These are phyloP conservation scores for Tulasnella sp. DNA, from an alignment of 768 basidiomycete species.

Conservation along the genomic window DNA sequence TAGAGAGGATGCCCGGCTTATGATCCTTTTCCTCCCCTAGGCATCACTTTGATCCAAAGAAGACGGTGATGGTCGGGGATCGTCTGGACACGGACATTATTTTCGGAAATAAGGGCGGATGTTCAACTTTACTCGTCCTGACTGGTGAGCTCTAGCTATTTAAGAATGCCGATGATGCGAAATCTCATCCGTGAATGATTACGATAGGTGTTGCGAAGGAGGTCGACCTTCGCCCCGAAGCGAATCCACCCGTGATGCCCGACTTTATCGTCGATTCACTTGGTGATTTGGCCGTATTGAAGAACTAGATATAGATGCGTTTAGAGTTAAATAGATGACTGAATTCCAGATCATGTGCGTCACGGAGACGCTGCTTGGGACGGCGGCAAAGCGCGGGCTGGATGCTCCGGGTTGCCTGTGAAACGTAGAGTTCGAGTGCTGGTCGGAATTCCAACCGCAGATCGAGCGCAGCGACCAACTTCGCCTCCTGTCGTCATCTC, in stretches of 20 bases:
- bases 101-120: constrained; percentile 81
- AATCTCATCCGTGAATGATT: neutral
- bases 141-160: constrained; percentile 52
- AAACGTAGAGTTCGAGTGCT: neutral
- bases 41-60: constrained; percentile 73
- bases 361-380: neutral
- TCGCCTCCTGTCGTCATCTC: constrained; percentile 1
- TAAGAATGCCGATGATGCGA: neutral
- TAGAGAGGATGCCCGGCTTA: neutral
- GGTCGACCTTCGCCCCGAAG: constrained; percentile 61
- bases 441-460: constrained; percentile 3
- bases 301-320: constrained; percentile 4
- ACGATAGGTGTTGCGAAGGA: constrained; percentile 65
- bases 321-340: neutral
- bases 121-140: constrained; percentile 82
- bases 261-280: constrained; percentile 74
- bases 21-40: constrained; percentile 36
- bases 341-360: neutral
- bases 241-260: constrained; percentile 60
- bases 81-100: constrained; percentile 91
- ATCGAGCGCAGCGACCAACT: constrained; percentile 7
- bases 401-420: neutral
- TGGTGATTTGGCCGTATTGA: constrained; percentile 55
- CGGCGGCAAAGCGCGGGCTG: neutral
- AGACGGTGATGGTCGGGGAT: constrained; percentile 94